Evolutionary conservation across 176 grass and related monocot genomes (phyloP), one percentile per base, ranked within the genome.

Genomic region (Bonia amplexicaulis): DNA sequence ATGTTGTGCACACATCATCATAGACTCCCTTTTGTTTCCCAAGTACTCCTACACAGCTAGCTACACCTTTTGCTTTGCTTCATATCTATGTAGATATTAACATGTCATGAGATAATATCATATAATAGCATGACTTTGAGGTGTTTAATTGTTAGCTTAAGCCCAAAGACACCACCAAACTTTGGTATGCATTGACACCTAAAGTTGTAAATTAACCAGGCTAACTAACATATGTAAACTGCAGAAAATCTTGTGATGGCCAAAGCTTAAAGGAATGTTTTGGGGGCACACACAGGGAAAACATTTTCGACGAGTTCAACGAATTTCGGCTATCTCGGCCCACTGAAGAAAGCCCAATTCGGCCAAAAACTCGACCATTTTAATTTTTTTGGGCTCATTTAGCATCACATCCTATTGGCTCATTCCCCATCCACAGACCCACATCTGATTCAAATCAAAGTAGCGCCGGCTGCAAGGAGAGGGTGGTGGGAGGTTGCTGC

Each of bases 241-340:
- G 17, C 35, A 79, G 49, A 71, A 82, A 39, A 76, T 53, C 71
- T 55, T 33, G 17, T 65, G 59, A 71, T 86, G 44, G 70, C 22
- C 67, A 46, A 86, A 82, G 64, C 40, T 73, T 78, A 70, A 13
- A 73, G 60, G 84, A 83, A 87, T 79, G 84, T 86, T 78, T 80
- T 84, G n/a, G 71, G 79, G 77, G 35, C 33, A 35, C 33, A 31
- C 29, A 35, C 4, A 35, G 33, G 33, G 33, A 35, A 35, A 35
- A 35, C 33, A 35, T 35, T 35, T 35, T 35, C 33, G 4, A 4
- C 33, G 4, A 37, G 4, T 37, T 37, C 35, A 5, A 4, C 4
- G 35, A 37, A 37, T 37, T 37, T 37, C 4, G 4, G 35, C 4
- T 37, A 37, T 37, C 35, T 37, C 4, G 4, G 35, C 35, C 35